These are phyloP conservation scores for Sabuloglossum arenarium DNA, from an alignment of 495 filamentous ascomycete species.

Conservation along the genomic window DNA sequence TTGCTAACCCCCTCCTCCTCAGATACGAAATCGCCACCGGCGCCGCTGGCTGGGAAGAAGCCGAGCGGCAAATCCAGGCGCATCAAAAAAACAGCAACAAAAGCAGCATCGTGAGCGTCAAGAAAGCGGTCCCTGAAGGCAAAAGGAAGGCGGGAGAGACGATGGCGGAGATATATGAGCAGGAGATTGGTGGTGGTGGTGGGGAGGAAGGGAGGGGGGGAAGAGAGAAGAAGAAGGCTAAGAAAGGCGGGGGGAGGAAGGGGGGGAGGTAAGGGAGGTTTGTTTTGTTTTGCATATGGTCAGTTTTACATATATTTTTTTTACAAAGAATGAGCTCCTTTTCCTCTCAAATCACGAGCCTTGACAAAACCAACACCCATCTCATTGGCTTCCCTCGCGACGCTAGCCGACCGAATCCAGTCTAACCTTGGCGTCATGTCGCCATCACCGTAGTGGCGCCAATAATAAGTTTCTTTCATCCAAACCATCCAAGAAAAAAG, in stretches of 20 bases:
- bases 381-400: too few species aligned
- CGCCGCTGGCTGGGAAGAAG: constrained; percentile 53
- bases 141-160: constrained; percentile 67
- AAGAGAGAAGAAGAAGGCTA: constrained; percentile 22
- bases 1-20: constrained; percentile 14
- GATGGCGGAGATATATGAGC: constrained; percentile 32
- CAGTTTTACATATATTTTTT: too few species aligned
- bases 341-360: too few species aligned
- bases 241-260: constrained; percentile 8
- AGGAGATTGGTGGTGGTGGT: constrained; percentile 34
- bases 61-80: constrained; percentile 54
- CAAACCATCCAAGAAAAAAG: too few species aligned
- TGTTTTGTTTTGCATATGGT: too few species aligned
- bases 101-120: constrained; percentile 64
- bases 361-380: too few species aligned
- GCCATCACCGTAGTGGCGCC: too few species aligned
- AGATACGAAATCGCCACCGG: constrained; percentile 64
- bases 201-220: constrained; percentile 25
- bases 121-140: constrained; percentile 20
- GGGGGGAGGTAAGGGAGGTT: not conserved
- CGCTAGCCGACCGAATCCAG: too few species aligned
- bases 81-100: constrained; percentile 28
- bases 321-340: too few species aligned
- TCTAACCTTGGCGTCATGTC: too few species aligned
- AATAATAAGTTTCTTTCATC: too few species aligned